Percentiles rank a stretch among this genome's conserved stretches.
Conservation (phyloP, 805 yeast genomes). For the Kazachstania psychrophila region DNA sequence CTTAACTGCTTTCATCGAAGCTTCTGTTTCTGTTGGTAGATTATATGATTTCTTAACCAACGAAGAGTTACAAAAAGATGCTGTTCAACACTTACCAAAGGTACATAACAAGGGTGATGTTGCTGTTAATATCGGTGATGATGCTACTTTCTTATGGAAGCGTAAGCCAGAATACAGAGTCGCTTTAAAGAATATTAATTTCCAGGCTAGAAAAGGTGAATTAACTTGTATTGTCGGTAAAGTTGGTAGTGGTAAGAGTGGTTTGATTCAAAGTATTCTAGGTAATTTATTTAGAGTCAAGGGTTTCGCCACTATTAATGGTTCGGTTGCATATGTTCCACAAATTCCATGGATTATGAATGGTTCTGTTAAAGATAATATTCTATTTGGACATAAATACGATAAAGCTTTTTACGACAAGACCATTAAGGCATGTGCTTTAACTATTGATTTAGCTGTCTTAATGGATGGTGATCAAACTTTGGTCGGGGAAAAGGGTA, state of each 20-base stretch:
- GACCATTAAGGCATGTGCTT: conserved; percentile 83
- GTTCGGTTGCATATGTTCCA: conserved; percentile 79
- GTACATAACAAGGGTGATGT: conserved; percentile 54
- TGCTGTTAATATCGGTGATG: conserved; percentile 46
- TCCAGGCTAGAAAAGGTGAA: conserved; percentile 62
- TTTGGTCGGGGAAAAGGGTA: conserved; percentile 94
- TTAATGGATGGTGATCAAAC: conserved; percentile 88
- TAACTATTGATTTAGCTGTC: conserved; percentile 63
- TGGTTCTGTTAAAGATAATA: conserved; percentile 84
- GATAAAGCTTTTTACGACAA: conserved; percentile 74
- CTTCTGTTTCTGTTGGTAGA: conserved; percentile 74
- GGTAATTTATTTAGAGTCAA: conserved; percentile 74
- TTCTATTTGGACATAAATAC: conserved; percentile 77
- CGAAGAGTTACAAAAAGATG: conserved; percentile 76
- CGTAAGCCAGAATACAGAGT: conserved; percentile 60
- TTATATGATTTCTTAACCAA: conserved; percentile 62
- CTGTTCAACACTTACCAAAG: conserved; percentile 38
- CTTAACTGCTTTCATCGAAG: conserved; percentile 75
- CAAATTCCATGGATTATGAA: conserved; percentile 97
- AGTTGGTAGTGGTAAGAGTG: conserved; percentile 87
- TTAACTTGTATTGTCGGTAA: conserved; percentile 79
- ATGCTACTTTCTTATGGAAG: conserved; percentile 73
- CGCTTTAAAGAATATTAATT: conserved; percentile 54
- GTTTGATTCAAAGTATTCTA: conserved; percentile 64
- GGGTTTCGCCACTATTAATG: conserved; percentile 66